Base-by-base conservation (phyloP, 148 eudicot genomes). In the Euryodendron excelsum region DNA sequence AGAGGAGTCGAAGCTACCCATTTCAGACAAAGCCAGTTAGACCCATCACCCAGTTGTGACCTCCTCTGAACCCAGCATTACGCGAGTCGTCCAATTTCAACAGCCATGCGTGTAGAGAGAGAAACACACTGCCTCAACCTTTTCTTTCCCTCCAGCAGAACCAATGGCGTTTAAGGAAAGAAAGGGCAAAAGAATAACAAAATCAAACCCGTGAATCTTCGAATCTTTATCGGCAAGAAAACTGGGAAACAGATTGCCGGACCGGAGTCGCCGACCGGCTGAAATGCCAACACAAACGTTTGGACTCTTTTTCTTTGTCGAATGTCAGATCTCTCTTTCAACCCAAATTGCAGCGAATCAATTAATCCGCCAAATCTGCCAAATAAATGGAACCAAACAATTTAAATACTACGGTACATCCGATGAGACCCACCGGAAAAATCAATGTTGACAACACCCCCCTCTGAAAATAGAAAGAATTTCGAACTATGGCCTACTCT, bases 101-200 rank as follows among this genome's bases (percentile, higher is more conserved):
- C 33, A 50, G 30, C 75, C 45, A 45, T n/a, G 30, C 67, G 69
- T 64, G 30, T 62, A 73, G 77, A 48, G 72, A 79, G 72, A 79
- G 59, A 79, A 48, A 60, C 34, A n/a, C n/a, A n/a, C n/a, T n/a
- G n/a, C n/a, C n/a, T n/a, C n/a, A n/a, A n/a, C n/a, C n/a, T n/a
- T n/a, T n/a, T n/a, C 17, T 21, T 53, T 44, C 27, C 30, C 50
- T 66, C 2, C 31, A 13, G 50, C 4, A 67, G 50, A 14, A 27
- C 44, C 62, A 68, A 55, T 78, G 60, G 67, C 25, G 39, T 79
- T 62, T 25, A 48, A 34, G 77, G 48, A 65, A 64, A 62, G 45
- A 23, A 20, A 11, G 47, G 18, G 39, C 33, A 73, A 25, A n/a
- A n/a, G n/a, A n/a, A n/a, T n/a, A 52, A 67, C 7, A 21, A 79